Base-by-base conservation (phyloP, 192 early-diverging fungal genomes). In the Dissophora ornata region DNA sequence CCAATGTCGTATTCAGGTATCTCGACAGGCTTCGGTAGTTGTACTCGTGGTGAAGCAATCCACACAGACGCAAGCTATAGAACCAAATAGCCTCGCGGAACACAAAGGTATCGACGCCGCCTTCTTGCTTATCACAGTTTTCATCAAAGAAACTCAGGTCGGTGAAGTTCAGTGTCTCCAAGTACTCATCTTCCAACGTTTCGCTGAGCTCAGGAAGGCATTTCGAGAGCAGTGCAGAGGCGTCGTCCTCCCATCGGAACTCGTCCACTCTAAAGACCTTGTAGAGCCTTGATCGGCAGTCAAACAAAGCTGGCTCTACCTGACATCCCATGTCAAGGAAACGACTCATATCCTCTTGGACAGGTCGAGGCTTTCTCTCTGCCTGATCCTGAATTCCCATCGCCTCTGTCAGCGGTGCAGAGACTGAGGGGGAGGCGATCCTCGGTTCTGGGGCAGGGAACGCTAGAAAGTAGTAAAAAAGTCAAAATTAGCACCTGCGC, bases 171-270 rank as follows among this genome's bases (percentile, higher is more conserved):
- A 79, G 59, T 4, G 82, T 80, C 75, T 86, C 85, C 18, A 57
- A 49, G 32, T 86, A 86, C 32, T 84, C 83, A 21, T 79, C 79
- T 54, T 86, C 83, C 8, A 88, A 59, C 9, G 60, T 48, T 38
- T 88, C 85, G 34, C 87, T 84, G 24, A 84, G 67, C 36, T 71
- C 81, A 4, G 85, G 83, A 12, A 88, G 63, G 47, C 62, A 86
- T 34, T 84, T 78, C 6, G 80, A 82, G 13, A 84, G 71, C 13
- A 85, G 57, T 4, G 77, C 74, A 4, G 75, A 82, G 3, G 85
- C 87, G 44, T 88, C 84, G 16, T 86, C 83, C 68, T 86, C 85
- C 87, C 87, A 88, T 5, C 82, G 74, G 64, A 85, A 88, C 36
- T 88, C 85, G 21, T 78, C 61, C 22, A 88, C 66, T 33, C 71